phyloP scores from a whole-genome alignment of 2,329 filamentous ascomycete species.

The Pseudocercospora fijiensis region DNA sequence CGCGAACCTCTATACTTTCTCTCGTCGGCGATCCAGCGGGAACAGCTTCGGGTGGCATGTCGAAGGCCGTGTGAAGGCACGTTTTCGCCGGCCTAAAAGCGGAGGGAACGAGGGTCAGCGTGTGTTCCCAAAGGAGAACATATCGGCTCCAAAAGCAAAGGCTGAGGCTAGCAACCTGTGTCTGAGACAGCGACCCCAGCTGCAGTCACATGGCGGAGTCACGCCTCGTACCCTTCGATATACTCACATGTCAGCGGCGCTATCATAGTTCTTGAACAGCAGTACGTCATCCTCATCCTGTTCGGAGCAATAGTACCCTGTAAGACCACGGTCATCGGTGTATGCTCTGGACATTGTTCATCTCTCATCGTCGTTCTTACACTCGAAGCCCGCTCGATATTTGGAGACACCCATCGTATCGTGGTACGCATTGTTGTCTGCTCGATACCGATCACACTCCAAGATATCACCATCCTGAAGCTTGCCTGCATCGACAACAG shows the following conservation, averaged over 20 bases:
- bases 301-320: slow-evolving; percentile 32
- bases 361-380: not conserved
- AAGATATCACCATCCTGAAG: slow-evolving; percentile 27
- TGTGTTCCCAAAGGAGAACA: too few species aligned
- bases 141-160: too few species aligned
- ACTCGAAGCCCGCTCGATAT: slow-evolving; percentile 32
- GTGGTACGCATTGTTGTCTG: slow-evolving; percentile 19
- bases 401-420: slow-evolving; percentile 25
- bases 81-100: slow-evolving; percentile 20
- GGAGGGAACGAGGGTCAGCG: too few species aligned
- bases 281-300: slow-evolving; percentile 29
- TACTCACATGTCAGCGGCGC: slow-evolving; percentile 21
- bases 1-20: slow-evolving; percentile 34
- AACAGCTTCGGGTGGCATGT: slow-evolving; percentile 25
- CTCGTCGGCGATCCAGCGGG: slow-evolving; percentile 25
- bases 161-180: too few species aligned
- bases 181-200: too few species aligned
- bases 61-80: slow-evolving; percentile 32
- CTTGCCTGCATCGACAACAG: slow-evolving; percentile 31
- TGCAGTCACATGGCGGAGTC: too few species aligned
- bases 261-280: slow-evolving; percentile 23
- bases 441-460: slow-evolving; percentile 24
- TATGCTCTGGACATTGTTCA: not conserved
- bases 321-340: not conserved
- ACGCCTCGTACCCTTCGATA: too few species aligned